Percentiles rank a stretch among this genome's conserved stretches.
These are phyloP conservation scores for Helicocarpus griseus DNA, from an alignment of 2,329 filamentous ascomycete species.

Conservation along the genomic window DNA sequence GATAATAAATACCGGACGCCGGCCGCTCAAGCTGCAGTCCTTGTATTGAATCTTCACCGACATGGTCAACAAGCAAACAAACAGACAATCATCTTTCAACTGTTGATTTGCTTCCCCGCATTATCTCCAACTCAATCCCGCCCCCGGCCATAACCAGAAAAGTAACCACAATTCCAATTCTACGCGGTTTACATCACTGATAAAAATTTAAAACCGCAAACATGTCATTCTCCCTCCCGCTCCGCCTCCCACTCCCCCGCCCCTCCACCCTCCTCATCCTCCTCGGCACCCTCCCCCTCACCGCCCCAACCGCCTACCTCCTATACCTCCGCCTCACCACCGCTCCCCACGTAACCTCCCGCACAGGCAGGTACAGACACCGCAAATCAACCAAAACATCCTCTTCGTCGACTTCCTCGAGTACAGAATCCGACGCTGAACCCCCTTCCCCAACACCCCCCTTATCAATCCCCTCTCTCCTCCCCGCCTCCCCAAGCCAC, in stretches of 20 bases:
- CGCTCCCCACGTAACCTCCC: not conserved
- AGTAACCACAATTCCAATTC: too few species aligned
- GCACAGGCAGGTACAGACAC: not conserved
- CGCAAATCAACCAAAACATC: not conserved
- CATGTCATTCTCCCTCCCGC: not conserved
- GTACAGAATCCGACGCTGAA: too few species aligned
- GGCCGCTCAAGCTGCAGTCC: too few species aligned
- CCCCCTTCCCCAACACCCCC: not conserved
- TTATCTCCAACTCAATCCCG: too few species aligned
- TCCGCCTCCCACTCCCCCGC: not conserved
- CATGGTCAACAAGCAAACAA: too few species aligned
- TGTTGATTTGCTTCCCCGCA: too few species aligned
- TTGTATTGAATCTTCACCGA: too few species aligned
- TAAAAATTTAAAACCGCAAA: too few species aligned
- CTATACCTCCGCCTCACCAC: slow-evolving; percentile 12
- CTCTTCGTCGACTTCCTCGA: not conserved
- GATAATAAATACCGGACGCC: too few species aligned
- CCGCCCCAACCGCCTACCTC: slow-evolving; percentile 15
- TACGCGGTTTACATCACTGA: too few species aligned
- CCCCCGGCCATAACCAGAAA: too few species aligned
- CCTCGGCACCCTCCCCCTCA: slow-evolving; percentile 10
- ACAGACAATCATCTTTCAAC: too few species aligned
- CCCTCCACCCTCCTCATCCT: not conserved
- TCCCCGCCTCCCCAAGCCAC: not conserved
- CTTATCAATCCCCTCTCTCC: not conserved